A percentile compares a stretch with the other conserved stretches of the same genome.
phyloP scores from a whole-genome alignment of 805 yeast species.

The Saccharomycopsis sp. region DNA sequence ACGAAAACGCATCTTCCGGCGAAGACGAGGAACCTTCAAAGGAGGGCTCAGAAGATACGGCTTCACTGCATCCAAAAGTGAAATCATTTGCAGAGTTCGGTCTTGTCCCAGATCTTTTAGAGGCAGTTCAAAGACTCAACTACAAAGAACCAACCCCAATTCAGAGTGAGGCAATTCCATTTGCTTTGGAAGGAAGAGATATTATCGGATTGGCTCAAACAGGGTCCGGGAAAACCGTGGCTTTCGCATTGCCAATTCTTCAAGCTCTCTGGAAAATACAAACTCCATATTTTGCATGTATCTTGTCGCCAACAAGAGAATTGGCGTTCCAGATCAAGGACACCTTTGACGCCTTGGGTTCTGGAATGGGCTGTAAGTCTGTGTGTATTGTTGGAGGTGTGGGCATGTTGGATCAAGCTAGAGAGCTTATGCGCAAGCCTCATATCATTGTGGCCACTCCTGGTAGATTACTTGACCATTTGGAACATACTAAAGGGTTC shows the following conservation, averaged over 20 bases:
- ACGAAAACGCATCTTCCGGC: neutral
- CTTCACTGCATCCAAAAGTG: slow-evolving; percentile 20
- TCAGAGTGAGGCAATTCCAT: slow-evolving; percentile 86
- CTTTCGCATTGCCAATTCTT: slow-evolving; percentile 91
- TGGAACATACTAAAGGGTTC: slow-evolving; percentile 89
- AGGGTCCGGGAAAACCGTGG: slow-evolving; percentile 98
- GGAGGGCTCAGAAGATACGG: slow-evolving; percentile 7
- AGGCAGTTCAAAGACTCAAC: slow-evolving; percentile 69
- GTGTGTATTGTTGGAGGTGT: slow-evolving; percentile 94
- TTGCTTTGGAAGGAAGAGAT: slow-evolving; percentile 84
- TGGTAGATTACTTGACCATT: slow-evolving; percentile 86
- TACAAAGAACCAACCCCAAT: slow-evolving; percentile 87
- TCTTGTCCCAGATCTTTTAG: slow-evolving; percentile 70
- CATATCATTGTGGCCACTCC: slow-evolving; percentile 96
- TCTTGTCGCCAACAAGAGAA: slow-evolving; percentile 82
- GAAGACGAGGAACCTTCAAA: slow-evolving; percentile 14
- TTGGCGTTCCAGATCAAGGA: slow-evolving; percentile 84
- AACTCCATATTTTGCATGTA: slow-evolving; percentile 81
- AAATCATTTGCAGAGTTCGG: slow-evolving; percentile 50
- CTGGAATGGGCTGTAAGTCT: slow-evolving; percentile 85
- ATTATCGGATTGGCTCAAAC: slow-evolving; percentile 96
- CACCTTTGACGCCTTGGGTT: slow-evolving; percentile 90
- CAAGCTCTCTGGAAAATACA: slow-evolving; percentile 89
- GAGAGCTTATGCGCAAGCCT: slow-evolving; percentile 89
- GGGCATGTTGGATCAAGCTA: slow-evolving; percentile 97